Conservation (phyloP, 805 yeast genomes). For the Hanseniaspora lindneri region DNA sequence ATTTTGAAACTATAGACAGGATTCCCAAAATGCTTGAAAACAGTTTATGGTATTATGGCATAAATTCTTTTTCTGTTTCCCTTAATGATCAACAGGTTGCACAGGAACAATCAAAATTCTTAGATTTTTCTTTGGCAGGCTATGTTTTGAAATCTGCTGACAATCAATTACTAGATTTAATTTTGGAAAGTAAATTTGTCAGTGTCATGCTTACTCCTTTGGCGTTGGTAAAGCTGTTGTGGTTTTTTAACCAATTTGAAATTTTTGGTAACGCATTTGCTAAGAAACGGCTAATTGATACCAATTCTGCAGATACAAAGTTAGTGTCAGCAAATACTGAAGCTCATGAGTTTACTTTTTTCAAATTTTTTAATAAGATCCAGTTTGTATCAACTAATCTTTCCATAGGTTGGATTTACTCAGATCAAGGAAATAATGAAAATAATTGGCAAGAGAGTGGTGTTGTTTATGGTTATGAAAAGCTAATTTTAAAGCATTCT, state of each 20-base stretch:
- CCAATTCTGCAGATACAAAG: background rate
- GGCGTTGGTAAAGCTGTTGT: constrained; percentile 33
- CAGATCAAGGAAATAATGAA: constrained; percentile 12
- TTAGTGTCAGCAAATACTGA: background rate
- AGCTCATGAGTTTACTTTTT: background rate
- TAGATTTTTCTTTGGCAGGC: constrained; percentile 39
- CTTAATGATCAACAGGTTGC: constrained; percentile 28
- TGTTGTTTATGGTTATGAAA: constrained; percentile 63
- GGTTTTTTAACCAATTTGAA: constrained; percentile 27
- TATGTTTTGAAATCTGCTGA: constrained; percentile 31
- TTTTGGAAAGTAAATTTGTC: constrained; percentile 47
- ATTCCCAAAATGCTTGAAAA: background rate
- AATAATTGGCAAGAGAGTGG: constrained; percentile 44
- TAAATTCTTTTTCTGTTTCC: constrained; percentile 25
- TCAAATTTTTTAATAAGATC: constrained; percentile 31
- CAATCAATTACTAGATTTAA: constrained; percentile 35
- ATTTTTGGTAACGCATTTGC: background rate
- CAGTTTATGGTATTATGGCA: constrained; percentile 23
- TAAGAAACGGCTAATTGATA: background rate
- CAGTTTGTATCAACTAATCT: constrained; percentile 52
- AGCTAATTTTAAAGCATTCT: constrained; percentile 54
- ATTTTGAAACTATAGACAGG: background rate
- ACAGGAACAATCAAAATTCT: constrained; percentile 31
- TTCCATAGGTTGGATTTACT: constrained; percentile 71
- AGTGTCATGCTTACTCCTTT: constrained; percentile 48